phyloP scores from a whole-genome alignment of 75 land plant species.

The Pinus taeda region DNA sequence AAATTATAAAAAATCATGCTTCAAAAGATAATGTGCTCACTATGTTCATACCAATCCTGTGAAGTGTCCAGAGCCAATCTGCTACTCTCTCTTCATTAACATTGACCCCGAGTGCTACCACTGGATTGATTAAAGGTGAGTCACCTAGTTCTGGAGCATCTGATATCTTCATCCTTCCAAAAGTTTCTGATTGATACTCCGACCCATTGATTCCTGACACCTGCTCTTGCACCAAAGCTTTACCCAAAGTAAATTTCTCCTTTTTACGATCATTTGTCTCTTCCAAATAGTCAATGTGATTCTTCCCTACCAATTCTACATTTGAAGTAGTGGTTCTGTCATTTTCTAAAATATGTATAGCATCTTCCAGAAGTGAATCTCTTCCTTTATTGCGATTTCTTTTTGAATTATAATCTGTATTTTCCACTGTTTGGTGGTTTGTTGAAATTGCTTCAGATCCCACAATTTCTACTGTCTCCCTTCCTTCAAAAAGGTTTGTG shows the following conservation, averaged over 20 bases:
- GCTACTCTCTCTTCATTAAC: conserved; percentile 60
- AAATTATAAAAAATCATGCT: neutral
- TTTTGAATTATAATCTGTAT: conserved; percentile 10
- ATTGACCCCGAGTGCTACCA: conserved; percentile 19
- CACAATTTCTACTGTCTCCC: conserved; percentile 19
- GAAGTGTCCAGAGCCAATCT: conserved; percentile 95
- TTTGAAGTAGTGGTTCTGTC: neutral
- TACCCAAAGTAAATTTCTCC: neutral
- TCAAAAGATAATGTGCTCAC: neutral
- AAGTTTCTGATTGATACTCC: conserved; percentile 11
- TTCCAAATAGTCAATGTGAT: neutral
- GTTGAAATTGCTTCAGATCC: conserved; percentile 9
- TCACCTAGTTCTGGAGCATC: conserved; percentile 25
- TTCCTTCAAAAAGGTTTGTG: conserved; percentile 47
- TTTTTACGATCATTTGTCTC: neutral
- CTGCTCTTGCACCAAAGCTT: conserved; percentile 19
- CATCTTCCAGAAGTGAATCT: conserved; percentile 4
- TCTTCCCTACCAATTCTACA: neutral
- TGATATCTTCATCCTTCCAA: conserved; percentile 34
- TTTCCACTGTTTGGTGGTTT: conserved; percentile 3
- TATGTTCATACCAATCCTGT: conserved; percentile 66
- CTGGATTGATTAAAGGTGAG: conserved; percentile 14
- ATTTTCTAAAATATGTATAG: neutral
- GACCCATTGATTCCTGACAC: conserved; percentile 6
- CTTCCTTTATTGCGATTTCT: neutral